Percentiles rank a stretch among this genome's conserved stretches.
phyloP scores from a whole-genome alignment of 305 asterid species.

The Fraxinus baroniana region DNA sequence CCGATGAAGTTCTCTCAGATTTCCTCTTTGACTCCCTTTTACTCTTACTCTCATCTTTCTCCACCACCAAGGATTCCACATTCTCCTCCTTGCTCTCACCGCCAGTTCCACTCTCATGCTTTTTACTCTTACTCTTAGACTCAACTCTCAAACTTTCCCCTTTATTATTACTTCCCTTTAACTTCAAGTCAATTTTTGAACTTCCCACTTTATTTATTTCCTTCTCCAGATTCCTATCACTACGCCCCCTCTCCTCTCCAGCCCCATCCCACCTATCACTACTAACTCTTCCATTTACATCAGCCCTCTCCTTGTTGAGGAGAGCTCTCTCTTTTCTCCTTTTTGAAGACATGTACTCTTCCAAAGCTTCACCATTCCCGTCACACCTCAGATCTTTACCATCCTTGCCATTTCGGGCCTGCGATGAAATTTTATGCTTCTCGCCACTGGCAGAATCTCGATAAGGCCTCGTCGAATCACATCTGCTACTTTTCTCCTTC shows the following conservation, averaged over 20 bases:
- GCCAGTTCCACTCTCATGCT: slow-evolving; percentile 51
- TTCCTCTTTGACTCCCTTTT: slow-evolving; percentile 76
- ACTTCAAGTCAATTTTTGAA: slow-evolving; percentile 47
- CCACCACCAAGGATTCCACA: slow-evolving; percentile 38
- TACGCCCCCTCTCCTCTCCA: slow-evolving; percentile 43
- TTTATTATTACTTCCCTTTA: slow-evolving; percentile 49
- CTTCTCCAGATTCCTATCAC: slow-evolving; percentile 40
- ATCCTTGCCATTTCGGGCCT: slow-evolving; percentile 56
- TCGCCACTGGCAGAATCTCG: slow-evolving; percentile 73
- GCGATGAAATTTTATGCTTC: slow-evolving; percentile 71
- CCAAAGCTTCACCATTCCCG: slow-evolving; percentile 60
- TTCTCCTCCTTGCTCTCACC: slow-evolving; percentile 61
- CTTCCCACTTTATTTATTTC: slow-evolving; percentile 44
- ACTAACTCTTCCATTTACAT: slow-evolving; percentile 33
- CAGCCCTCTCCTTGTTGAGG: slow-evolving; percentile 29
- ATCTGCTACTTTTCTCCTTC: slow-evolving; percentile 58
- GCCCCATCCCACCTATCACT: slow-evolving; percentile 62
- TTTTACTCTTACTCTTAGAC: slow-evolving; percentile 60
- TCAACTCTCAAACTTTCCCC: slow-evolving; percentile 55
- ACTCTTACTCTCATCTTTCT: slow-evolving; percentile 61
- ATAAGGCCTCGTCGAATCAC: slow-evolving; percentile 51
- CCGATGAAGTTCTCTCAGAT: slow-evolving; percentile 71
- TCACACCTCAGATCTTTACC: slow-evolving; percentile 58
- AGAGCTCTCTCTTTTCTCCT: slow-evolving; percentile 75
- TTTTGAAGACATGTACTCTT: slow-evolving; percentile 67